Evolutionary conservation across 345 rosid genomes (phyloP).

Genomic region (Chamaenerion angustifolium): DNA sequence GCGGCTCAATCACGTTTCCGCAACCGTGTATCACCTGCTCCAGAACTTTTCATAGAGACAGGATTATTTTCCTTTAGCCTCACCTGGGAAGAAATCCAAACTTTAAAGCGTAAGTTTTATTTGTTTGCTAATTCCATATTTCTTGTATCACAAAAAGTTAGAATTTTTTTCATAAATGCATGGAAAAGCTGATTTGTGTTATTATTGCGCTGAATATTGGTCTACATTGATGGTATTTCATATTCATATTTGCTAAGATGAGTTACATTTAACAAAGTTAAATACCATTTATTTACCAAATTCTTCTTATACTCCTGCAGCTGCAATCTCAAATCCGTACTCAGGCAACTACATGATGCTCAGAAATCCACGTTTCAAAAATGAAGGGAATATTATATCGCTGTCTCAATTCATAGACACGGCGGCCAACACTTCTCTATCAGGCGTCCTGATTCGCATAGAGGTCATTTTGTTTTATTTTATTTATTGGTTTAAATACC

Average conservation of each 20-base stretch:
- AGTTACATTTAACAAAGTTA: background rate
- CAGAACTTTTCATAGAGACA: conserved; percentile 17
- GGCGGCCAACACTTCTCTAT: conserved; percentile 53
- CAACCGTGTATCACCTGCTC: conserved; percentile 24
- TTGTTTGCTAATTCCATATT: conserved; percentile 7
- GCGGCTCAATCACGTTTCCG: conserved; percentile 28
- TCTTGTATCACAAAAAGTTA: background rate
- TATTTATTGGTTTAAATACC: conserved; percentile 2
- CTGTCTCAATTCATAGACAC: conserved; percentile 47
- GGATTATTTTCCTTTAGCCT: conserved; percentile 60
- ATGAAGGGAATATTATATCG: conserved; percentile 33
- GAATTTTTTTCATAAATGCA: too few species aligned
- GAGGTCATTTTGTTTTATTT: conserved; percentile 45
- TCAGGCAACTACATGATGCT: conserved; percentile 3
- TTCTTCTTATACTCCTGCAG: conserved; percentile 23
- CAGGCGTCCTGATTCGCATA: conserved; percentile 65
- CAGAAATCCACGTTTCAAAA: conserved; percentile 45
- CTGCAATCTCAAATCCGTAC: conserved; percentile 46
- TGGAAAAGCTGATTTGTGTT: too few species aligned
- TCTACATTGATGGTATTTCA: too few species aligned
- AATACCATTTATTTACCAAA: background rate
- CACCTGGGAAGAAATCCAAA: conserved; percentile 53
- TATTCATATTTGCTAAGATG: too few species aligned
- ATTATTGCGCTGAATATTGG: too few species aligned
- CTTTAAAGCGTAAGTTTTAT: conserved; percentile 43